Evolutionary conservation across 768 basidiomycete genomes (phyloP).

Genomic region (Chalciporus piperatus): DNA sequence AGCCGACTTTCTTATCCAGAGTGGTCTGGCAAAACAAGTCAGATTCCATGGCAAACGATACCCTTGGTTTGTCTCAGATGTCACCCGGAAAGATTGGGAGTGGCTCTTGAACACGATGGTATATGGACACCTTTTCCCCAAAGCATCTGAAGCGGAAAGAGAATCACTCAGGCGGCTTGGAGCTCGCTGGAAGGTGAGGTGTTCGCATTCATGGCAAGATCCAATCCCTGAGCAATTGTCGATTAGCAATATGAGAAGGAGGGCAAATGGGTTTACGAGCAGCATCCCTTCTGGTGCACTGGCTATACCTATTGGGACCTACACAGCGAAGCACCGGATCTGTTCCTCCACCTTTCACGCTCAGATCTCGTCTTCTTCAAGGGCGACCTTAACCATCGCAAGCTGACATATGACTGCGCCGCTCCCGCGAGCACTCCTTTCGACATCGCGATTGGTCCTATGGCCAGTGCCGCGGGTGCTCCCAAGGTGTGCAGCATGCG

Average conservation of each 20-base stretch:
- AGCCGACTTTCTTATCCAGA: slow-evolving; percentile 94
- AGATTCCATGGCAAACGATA: slow-evolving; percentile 96
- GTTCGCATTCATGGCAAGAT: background rate
- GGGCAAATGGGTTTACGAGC: slow-evolving; percentile 92
- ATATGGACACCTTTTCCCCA: slow-evolving; percentile 91
- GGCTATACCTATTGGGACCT: slow-evolving; percentile 93
- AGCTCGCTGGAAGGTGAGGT: slow-evolving; percentile 78
- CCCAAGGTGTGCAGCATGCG: slow-evolving; percentile 83
- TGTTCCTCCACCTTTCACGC: slow-evolving; percentile 87
- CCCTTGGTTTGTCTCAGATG: slow-evolving; percentile 93
- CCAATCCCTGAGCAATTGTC: slow-evolving; percentile 2
- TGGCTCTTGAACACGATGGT: slow-evolving; percentile 88
- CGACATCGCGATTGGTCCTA: slow-evolving; percentile 86
- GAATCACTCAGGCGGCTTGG: slow-evolving; percentile 81
- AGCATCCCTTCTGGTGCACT: slow-evolving; percentile 95
- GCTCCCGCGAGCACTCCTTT: slow-evolving; percentile 87
- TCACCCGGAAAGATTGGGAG: slow-evolving; percentile 91
- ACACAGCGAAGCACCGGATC: slow-evolving; percentile 79
- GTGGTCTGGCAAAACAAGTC: slow-evolving; percentile 78
- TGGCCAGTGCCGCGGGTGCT: slow-evolving; percentile 85
- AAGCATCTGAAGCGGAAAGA: slow-evolving; percentile 73
- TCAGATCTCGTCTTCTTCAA: slow-evolving; percentile 94
- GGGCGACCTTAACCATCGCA: slow-evolving; percentile 92
- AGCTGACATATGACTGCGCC: slow-evolving; percentile 83
- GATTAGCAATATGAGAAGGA: slow-evolving; percentile 84